Conservation (phyloP, 75 land plant species). For the Isoetes taiwanensis region DNA sequence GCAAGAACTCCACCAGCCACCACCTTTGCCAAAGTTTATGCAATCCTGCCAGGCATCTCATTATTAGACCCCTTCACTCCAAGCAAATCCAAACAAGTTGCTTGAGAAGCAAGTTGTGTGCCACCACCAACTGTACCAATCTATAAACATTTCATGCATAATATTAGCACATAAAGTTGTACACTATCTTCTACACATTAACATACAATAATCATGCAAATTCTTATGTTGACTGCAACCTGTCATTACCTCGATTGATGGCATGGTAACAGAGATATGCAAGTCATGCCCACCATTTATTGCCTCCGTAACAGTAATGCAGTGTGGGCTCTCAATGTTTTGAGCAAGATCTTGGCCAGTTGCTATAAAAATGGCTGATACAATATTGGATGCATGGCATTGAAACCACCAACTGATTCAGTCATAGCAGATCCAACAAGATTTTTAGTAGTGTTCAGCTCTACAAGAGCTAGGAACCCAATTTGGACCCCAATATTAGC, state of each 20-base stretch:
- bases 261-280: background rate
- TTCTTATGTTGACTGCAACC: too few species aligned
- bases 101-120: slow-evolving; percentile 2
- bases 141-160: too few species aligned
- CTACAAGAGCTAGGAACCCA: slow-evolving; percentile 2
- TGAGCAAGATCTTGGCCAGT: slow-evolving; percentile 3
- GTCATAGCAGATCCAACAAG: background rate
- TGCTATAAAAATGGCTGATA: background rate
- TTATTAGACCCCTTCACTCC: background rate
- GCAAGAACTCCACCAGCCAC: slow-evolving; percentile 1
- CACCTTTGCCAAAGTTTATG: background rate
- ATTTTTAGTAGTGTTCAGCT: background rate
- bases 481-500: too few species aligned
- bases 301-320: background rate
- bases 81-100: background rate
- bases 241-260: background rate
- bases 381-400: slow-evolving; percentile 4
- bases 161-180: too few species aligned
- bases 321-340: slow-evolving; percentile 3
- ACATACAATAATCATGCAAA: too few species aligned
- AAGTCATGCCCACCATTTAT: background rate
- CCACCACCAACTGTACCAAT: too few species aligned
- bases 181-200: too few species aligned
- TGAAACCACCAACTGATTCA: background rate
- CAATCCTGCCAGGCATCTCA: background rate